Conservation (phyloP, 257 asterid genomes). For the Buddleja alternifolia region DNA sequence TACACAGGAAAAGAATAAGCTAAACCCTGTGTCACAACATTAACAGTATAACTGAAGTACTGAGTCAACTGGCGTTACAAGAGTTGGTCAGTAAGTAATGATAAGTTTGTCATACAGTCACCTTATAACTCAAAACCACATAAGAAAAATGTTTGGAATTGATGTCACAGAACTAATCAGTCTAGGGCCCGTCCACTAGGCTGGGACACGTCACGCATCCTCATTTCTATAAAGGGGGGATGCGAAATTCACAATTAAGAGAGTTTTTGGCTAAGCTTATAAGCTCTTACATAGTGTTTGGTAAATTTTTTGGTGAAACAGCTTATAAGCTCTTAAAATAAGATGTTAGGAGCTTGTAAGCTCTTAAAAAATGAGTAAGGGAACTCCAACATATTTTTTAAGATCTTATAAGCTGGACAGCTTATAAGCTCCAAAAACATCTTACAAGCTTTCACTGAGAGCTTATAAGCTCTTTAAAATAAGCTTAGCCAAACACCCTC, state of each 20-base stretch:
- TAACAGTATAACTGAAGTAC: slow-evolving; percentile 1
- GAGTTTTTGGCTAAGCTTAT: too few relatives aligned
- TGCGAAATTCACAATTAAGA: slow-evolving; percentile 17
- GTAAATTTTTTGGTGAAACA: too few relatives aligned
- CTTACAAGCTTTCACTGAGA: too few relatives aligned
- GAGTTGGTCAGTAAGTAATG: slow-evolving; percentile 1
- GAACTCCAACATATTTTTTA: too few relatives aligned
- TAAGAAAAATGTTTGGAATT: not conserved
- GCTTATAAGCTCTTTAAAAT: too few relatives aligned
- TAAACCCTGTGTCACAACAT: not conserved
- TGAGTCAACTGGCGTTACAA: not conserved
- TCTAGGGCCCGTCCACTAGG: not conserved
- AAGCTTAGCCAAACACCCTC: too few relatives aligned
- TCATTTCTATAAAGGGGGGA: not conserved
- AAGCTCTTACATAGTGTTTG: too few relatives aligned
- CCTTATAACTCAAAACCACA: slow-evolving; percentile 5
- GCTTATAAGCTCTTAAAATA: too few relatives aligned
- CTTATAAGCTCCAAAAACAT: too few relatives aligned
- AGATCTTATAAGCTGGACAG: too few relatives aligned
- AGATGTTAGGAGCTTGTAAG: too few relatives aligned
- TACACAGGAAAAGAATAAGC: slow-evolving; percentile 10
- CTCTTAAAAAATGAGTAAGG: too few relatives aligned
- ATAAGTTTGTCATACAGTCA: slow-evolving; percentile 9
- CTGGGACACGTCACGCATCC: not conserved
- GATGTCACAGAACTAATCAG: not conserved